Percentiles rank a stretch among this genome's conserved stretches.
phyloP scores from a whole-genome alignment of 75 land plant genomes.

The Cryptomeria japonica region DNA sequence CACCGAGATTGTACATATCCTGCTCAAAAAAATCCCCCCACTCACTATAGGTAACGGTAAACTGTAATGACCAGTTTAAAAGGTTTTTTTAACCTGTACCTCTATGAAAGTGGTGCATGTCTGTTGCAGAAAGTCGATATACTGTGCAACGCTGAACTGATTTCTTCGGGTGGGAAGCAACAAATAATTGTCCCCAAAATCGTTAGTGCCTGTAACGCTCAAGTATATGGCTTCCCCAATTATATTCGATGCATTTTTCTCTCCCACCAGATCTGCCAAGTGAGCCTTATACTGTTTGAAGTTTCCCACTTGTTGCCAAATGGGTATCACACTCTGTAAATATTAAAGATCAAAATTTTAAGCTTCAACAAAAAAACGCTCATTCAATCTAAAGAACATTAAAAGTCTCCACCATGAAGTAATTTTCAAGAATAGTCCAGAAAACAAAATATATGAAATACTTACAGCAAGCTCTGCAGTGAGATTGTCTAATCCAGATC shows the following conservation, averaged over 20 bases:
- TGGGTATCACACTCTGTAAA: conserved; percentile 45
- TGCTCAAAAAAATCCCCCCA: conserved; percentile 4
- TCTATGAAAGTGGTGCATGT: conserved; percentile 9
- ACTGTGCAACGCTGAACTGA: conserved; percentile 18
- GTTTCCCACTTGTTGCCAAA: conserved; percentile 44
- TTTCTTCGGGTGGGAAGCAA: conserved; percentile 18
- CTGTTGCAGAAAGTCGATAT: conserved; percentile 18
- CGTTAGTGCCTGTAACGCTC: conserved; percentile 41
- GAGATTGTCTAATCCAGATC: conserved; percentile 63
- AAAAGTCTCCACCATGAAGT: not conserved
- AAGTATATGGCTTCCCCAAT: conserved; percentile 25
- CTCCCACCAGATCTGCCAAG: conserved; percentile 35
- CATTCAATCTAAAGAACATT: too few relatives aligned
- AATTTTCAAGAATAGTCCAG: not conserved
- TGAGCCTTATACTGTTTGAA: conserved; percentile 40
- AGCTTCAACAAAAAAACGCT: not conserved
- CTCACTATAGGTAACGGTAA: not conserved
- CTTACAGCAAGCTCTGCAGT: conserved; percentile 53
- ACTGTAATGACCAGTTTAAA: not conserved
- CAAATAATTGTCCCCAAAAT: conserved; percentile 39
- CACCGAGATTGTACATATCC: conserved; percentile 51
- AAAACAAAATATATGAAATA: not conserved
- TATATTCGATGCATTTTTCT: conserved; percentile 1
- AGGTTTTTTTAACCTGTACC: conserved; percentile 4
- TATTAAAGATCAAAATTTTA: not conserved